Conservation (phyloP, 2,329 filamentous ascomycete genomes). For the Clarireedia homoeocarpa region DNA sequence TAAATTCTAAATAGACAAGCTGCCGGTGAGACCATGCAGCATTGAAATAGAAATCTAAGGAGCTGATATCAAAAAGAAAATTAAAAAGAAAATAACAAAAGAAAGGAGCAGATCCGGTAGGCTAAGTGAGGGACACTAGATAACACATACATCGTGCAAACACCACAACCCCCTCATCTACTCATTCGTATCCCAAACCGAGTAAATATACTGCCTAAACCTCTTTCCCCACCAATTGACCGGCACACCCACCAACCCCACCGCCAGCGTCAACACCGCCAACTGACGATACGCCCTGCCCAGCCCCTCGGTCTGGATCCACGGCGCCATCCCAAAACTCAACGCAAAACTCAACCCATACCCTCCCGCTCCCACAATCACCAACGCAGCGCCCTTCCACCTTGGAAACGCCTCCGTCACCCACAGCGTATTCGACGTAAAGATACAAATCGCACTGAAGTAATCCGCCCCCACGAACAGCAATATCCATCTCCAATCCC, state of each 20-base stretch:
- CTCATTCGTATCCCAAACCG: neutral
- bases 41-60: no score
- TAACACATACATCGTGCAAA: no score
- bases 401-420: conserved; percentile 17
- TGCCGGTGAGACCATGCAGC: no score
- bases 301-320: conserved; percentile 11
- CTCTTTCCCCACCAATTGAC: conserved; percentile 13
- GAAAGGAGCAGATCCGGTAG: no score
- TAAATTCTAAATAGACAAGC: no score
- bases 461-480: conserved; percentile 11
- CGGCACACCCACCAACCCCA: conserved; percentile 13
- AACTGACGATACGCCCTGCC: conserved; percentile 11
- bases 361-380: conserved; percentile 12
- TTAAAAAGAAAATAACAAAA: no score
- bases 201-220: conserved; percentile 1
- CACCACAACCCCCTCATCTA: neutral
- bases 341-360: conserved; percentile 15
- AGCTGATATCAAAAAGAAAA: no score
- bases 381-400: conserved; percentile 13
- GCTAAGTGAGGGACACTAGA: no score
- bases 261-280: conserved; percentile 4
- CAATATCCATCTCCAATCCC: conserved; percentile 7
- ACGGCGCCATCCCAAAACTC: conserved; percentile 12
- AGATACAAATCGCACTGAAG: conserved; percentile 9
- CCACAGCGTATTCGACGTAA: conserved; percentile 14